A percentile compares a stretch with the other conserved stretches of the same genome.
Evolutionary conservation across 805 yeast genomes (phyloP).

Genomic region (Sungouiella thailandica): DNA sequence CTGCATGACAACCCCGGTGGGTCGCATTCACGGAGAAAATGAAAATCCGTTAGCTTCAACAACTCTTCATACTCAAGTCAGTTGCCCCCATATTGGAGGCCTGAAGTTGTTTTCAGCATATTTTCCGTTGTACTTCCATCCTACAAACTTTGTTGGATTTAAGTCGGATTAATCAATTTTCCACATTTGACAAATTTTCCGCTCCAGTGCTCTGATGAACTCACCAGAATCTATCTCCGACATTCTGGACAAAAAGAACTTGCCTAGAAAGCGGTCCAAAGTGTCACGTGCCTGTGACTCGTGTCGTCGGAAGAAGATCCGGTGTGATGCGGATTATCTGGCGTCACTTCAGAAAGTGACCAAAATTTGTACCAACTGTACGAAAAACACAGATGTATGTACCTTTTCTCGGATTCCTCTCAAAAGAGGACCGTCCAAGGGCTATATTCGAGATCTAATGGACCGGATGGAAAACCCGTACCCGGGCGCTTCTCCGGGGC

Average conservation of each 20-base stretch:
- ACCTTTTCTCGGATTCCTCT: constrained; percentile 67
- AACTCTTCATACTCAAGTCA: too few relatives aligned
- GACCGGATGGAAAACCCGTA: constrained; percentile 26
- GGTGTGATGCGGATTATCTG: constrained; percentile 60
- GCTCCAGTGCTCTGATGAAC: too few relatives aligned
- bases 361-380: constrained; percentile 58
- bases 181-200: too few relatives aligned
- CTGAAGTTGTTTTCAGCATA: too few relatives aligned
- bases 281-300: constrained; percentile 81
- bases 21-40: constrained; percentile 13
- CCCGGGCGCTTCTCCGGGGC: not conserved
- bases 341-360: constrained; percentile 42
- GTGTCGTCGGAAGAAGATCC: constrained; percentile 67
- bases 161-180: too few relatives aligned
- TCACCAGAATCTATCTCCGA: constrained; percentile 5
- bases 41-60: constrained; percentile 10
- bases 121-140: too few relatives aligned
- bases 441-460: constrained; percentile 47
- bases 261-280: constrained; percentile 57
- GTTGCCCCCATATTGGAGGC: too few relatives aligned
- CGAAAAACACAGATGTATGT: constrained; percentile 55
- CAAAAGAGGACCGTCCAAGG: constrained; percentile 78
- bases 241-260: constrained; percentile 6
- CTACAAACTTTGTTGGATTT: too few relatives aligned
- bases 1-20: too few relatives aligned